phyloP scores from a whole-genome alignment of 371 early-diverging fungal genomes.

The Syncephalastrum monosporum region DNA sequence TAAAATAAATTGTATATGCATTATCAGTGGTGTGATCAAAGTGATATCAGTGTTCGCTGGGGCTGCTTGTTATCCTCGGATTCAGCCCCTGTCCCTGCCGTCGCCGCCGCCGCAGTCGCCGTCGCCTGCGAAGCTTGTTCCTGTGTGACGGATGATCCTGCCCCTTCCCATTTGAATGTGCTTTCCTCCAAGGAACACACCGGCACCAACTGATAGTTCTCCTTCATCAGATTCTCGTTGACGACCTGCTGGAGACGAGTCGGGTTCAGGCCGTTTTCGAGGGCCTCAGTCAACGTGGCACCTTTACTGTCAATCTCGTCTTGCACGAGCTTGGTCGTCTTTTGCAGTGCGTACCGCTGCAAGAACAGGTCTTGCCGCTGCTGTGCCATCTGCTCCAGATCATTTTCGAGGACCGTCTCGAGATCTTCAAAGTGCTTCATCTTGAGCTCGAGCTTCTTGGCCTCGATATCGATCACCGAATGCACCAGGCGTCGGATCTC shows the following conservation, averaged over 20 bases:
- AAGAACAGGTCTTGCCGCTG: slow-evolving; percentile 80
- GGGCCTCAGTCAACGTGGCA: slow-evolving; percentile 23
- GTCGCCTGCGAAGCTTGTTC: no score
- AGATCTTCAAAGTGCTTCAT: slow-evolving; percentile 90
- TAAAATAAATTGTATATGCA: no score
- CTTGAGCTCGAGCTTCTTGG: slow-evolving; percentile 87
- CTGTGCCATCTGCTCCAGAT: slow-evolving; percentile 77
- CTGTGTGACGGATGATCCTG: no score
- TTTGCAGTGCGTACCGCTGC: slow-evolving; percentile 72
- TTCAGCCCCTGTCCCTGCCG: no score
- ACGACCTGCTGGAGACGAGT: slow-evolving; percentile 42
- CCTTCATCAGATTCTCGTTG: slow-evolving; percentile 29
- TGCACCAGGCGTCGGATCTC: slow-evolving; percentile 80
- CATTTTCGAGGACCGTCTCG: slow-evolving; percentile 83
- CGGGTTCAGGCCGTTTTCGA: slow-evolving; percentile 40
- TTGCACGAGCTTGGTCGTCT: slow-evolving; percentile 50
- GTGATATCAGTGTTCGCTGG: no score
- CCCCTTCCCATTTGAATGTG: no score
- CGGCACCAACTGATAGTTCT: slow-evolving; percentile 31
- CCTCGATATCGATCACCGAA: slow-evolving; percentile 80
- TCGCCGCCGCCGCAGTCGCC: no score
- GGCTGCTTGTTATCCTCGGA: no score
- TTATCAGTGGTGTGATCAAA: no score
- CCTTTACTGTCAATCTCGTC: slow-evolving; percentile 49
- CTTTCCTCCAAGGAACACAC: no score